A percentile compares a stretch with the other conserved stretches of the same genome.
Evolutionary conservation across 2,329 filamentous ascomycete genomes (phyloP).

Genomic region (Claviceps citrina): DNA sequence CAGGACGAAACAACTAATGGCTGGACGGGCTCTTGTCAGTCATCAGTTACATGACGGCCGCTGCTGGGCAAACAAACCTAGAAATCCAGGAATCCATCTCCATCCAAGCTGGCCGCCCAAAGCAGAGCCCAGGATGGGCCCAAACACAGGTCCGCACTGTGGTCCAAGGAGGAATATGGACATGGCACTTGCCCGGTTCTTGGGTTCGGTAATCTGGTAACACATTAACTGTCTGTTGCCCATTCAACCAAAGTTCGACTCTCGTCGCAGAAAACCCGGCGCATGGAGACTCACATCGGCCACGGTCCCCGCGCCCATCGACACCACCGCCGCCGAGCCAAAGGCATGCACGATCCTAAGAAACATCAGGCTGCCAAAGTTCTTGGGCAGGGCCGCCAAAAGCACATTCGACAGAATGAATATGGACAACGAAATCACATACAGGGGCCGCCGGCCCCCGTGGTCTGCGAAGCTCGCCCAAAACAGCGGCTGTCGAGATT

Average conservation of each 20-base stretch:
- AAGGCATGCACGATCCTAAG: slow-evolving; percentile 27
- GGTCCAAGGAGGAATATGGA: slow-evolving; percentile 28
- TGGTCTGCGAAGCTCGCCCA: slow-evolving; percentile 25
- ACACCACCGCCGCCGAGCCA: slow-evolving; percentile 26
- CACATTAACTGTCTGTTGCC: background rate
- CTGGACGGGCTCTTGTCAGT: slow-evolving; percentile 6
- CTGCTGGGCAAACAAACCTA: slow-evolving; percentile 8
- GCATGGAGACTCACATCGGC: slow-evolving; percentile 19
- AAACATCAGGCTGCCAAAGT: slow-evolving; percentile 22
- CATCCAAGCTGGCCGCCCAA: slow-evolving; percentile 20
- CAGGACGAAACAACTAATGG: slow-evolving; percentile 17
- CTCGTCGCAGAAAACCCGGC: background rate
- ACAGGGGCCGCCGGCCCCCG: slow-evolving; percentile 24
- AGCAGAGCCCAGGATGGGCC: slow-evolving; percentile 26
- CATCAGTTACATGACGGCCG: background rate
- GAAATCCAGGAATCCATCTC: slow-evolving; percentile 30
- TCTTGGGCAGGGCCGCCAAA: slow-evolving; percentile 22
- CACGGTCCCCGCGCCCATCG: slow-evolving; percentile 27
- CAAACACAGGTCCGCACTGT: slow-evolving; percentile 28
- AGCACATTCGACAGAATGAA: slow-evolving; percentile 24
- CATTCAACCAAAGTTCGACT: background rate
- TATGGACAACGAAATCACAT: slow-evolving; percentile 23
- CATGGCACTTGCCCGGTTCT: slow-evolving; percentile 24
- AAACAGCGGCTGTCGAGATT: slow-evolving; percentile 19
- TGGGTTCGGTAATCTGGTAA: slow-evolving; percentile 18